Conservation (phyloP, 2,329 filamentous ascomycete genomes). For the Phialophora chinensis region DNA sequence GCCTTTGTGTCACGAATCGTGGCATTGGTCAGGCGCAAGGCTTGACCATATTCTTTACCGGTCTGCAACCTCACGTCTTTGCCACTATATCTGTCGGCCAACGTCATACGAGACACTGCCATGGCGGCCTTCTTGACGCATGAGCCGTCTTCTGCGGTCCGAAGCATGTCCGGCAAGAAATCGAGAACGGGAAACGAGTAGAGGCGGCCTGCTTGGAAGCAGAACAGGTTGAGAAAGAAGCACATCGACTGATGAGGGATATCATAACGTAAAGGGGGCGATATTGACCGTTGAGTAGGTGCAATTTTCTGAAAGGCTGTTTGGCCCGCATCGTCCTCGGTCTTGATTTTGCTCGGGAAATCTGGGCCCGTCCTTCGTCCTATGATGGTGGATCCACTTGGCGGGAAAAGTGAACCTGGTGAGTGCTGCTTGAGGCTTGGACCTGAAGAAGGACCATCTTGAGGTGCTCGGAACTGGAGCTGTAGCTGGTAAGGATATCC, state of each 20-base stretch:
- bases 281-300: slow-evolving; percentile 23
- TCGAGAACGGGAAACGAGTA: slow-evolving; percentile 38
- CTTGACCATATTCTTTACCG: slow-evolving; percentile 34
- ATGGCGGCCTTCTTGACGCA: slow-evolving; percentile 32
- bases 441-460: slow-evolving; percentile 4
- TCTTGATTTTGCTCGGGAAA: slow-evolving; percentile 17
- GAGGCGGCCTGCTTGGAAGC: slow-evolving; percentile 35
- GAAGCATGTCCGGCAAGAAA: slow-evolving; percentile 35
- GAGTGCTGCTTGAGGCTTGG: neutral
- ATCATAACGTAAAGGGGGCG: slow-evolving; percentile 36
- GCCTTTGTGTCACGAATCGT: slow-evolving; percentile 31
- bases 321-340: slow-evolving; percentile 13
- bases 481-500: slow-evolving; percentile 39
- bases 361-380: neutral
- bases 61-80: slow-evolving; percentile 36
- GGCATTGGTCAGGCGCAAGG: slow-evolving; percentile 30
- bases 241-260: slow-evolving; percentile 38
- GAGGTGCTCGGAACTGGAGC: slow-evolving; percentile 29
- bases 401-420: slow-evolving; percentile 10
- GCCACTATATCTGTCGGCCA: slow-evolving; percentile 38
- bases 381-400: slow-evolving; percentile 1
- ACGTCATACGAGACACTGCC: slow-evolving; percentile 38
- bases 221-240: slow-evolving; percentile 39
- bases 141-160: slow-evolving; percentile 23
- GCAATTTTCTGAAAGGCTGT: slow-evolving; percentile 9